These are phyloP conservation scores for Chaetomium globosum DNA, from an alignment of 2,329 filamentous ascomycete species.

Conservation along the genomic window DNA sequence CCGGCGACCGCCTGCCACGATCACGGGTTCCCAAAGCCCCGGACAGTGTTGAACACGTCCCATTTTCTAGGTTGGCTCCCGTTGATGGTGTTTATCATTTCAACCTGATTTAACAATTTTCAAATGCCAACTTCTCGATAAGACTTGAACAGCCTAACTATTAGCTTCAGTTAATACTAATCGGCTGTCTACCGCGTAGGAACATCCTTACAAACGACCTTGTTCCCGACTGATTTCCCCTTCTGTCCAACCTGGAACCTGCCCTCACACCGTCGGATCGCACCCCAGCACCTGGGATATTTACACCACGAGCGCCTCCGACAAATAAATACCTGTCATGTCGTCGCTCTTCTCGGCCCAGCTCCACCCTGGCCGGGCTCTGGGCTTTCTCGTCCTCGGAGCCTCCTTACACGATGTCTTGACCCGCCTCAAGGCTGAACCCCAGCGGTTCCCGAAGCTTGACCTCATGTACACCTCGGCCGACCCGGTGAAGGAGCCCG, in stretches of 20 bases:
- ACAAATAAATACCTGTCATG: conserved; percentile 9
- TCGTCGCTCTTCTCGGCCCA: conserved; percentile 35
- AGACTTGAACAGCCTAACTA: not conserved
- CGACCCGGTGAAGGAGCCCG: conserved; percentile 72
- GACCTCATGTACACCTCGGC: conserved; percentile 79
- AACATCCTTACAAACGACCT: not conserved
- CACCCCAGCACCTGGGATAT: not conserved
- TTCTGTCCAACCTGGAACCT: not conserved
- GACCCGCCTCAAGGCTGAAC: conserved; percentile 84
- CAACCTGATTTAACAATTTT: not conserved
- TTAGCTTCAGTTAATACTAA: not conserved
- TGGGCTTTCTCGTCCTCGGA: conserved; percentile 57
- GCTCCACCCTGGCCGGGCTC: conserved; percentile 35
- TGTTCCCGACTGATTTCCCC: not conserved
- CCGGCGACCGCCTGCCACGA: conserved; percentile 5
- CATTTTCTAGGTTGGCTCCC: not conserved
- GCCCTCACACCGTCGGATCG: not conserved
- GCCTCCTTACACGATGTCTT: conserved; percentile 89
- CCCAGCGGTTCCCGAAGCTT: conserved; percentile 78
- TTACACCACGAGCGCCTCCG: not conserved
- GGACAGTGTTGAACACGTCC: not conserved
- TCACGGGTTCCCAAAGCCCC: conserved; percentile 2
- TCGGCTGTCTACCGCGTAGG: not conserved
- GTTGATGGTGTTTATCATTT: not conserved
- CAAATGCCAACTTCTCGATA: not conserved